These are phyloP conservation scores for Trichophyton mentagrophytes DNA, from an alignment of 2,329 filamentous ascomycete genomes.

Conservation along the genomic window DNA sequence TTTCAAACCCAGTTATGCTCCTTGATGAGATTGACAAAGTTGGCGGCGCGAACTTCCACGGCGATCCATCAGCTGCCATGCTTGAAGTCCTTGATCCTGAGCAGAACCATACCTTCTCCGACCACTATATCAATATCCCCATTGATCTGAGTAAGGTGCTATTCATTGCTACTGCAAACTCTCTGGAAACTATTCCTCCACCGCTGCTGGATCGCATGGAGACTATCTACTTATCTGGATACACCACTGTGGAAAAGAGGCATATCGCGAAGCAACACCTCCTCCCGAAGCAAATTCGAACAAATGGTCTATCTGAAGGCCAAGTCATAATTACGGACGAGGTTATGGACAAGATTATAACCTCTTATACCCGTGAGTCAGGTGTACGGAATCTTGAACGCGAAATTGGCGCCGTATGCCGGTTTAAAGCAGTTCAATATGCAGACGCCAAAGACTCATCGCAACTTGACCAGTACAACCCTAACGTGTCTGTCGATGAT, in stretches of 20 bases:
- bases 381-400: constrained; percentile 93
- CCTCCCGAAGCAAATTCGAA: constrained; percentile 88
- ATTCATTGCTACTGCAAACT: constrained; percentile 95
- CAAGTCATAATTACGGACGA: constrained; percentile 68
- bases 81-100: constrained; percentile 94
- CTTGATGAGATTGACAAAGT: constrained; percentile 98
- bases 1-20: constrained; percentile 87
- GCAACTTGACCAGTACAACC: constrained; percentile 56
- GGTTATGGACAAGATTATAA: constrained; percentile 89
- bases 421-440: constrained; percentile 88
- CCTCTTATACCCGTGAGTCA: constrained; percentile 89
- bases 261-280: constrained; percentile 88
- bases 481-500: constrained; percentile 61
- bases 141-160: constrained; percentile 93
- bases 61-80: constrained; percentile 94
- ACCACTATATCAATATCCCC: constrained; percentile 92
- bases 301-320: constrained; percentile 67
- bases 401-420: constrained; percentile 87
- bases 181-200: constrained; percentile 84
- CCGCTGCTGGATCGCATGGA: constrained; percentile 95
- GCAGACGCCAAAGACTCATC: constrained; percentile 74
- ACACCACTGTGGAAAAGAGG: constrained; percentile 92
- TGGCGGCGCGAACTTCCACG: constrained; percentile 78
- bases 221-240: constrained; percentile 81
- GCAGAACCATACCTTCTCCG: constrained; percentile 87